Conservation (phyloP, 257 asterid species). For the Nicotiana paniculata region DNA sequence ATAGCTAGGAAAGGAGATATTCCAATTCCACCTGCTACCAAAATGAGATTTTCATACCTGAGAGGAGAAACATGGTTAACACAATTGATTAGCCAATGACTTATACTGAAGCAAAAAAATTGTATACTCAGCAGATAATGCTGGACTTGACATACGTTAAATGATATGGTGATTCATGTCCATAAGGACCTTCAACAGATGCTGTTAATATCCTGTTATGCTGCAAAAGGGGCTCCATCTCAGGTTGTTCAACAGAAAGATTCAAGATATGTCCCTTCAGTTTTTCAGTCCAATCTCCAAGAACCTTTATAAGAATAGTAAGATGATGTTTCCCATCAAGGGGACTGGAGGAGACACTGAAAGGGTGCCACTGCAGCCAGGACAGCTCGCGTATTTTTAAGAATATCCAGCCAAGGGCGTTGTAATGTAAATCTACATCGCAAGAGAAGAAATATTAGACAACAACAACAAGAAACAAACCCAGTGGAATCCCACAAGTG, state of each 20-base stretch:
- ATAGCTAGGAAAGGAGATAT: conserved; percentile 83
- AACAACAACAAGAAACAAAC: background rate
- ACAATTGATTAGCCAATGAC: background rate
- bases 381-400: conserved; percentile 51
- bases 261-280: conserved; percentile 23
- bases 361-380: conserved; percentile 71
- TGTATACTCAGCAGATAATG: background rate
- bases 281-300: conserved; percentile 50
- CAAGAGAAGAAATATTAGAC: background rate
- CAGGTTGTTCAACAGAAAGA: conserved; percentile 13
- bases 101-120: background rate
- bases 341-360: conserved; percentile 63
- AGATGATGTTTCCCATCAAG: conserved; percentile 45
- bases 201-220: conserved; percentile 31
- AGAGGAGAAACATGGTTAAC: background rate
- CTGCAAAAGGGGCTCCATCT: conserved; percentile 19
- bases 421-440: conserved; percentile 45
- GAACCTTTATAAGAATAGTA: conserved; percentile 46
- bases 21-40: conserved; percentile 89
- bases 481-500: too few relatives aligned
- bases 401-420: conserved; percentile 64
- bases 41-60: conserved; percentile 73
- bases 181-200: conserved; percentile 80
- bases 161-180: conserved; percentile 81
- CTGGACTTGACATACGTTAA: conserved; percentile 32